Conservation (phyloP, 257 asterid genomes). For the Solanum lignicaule region DNA sequence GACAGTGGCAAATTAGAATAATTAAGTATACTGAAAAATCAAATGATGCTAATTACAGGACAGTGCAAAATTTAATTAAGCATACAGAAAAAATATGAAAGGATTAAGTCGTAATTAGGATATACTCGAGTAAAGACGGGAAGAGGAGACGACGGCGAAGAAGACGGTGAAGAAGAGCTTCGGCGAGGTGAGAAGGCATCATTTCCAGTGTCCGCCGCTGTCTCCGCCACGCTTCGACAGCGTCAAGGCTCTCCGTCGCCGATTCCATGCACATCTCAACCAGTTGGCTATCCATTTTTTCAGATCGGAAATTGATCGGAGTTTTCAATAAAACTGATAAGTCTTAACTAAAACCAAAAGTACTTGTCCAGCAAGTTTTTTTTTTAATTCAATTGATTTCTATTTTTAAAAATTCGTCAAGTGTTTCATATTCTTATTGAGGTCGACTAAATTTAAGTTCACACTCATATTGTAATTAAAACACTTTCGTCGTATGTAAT, state of each 20-base stretch:
- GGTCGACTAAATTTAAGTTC: too few species aligned
- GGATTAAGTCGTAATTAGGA: background rate
- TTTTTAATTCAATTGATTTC: too few species aligned
- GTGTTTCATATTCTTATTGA: too few species aligned
- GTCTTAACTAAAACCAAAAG: background rate
- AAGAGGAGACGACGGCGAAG: conserved; percentile 67
- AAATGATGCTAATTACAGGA: background rate
- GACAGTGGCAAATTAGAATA: background rate
- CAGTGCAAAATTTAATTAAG: background rate
- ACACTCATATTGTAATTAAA: too few species aligned
- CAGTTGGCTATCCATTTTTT: conserved; percentile 19
- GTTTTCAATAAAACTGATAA: background rate
- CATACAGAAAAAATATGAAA: background rate
- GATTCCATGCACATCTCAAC: conserved; percentile 68
- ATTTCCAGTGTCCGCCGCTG: conserved; percentile 77
- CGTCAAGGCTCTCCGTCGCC: conserved; percentile 51
- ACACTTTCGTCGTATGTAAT: fast-evolving
- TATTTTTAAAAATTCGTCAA: too few species aligned
- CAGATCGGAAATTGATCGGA: background rate
- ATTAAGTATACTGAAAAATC: background rate
- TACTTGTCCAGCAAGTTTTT: background rate
- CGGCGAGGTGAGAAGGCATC: conserved; percentile 74
- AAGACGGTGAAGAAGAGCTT: conserved; percentile 56
- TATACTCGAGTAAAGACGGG: conserved; percentile 83
- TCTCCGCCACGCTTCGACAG: conserved; percentile 85